phyloP scores from a whole-genome alignment of 1,284 basidiomycete species.

The Malassezia caprae region DNA sequence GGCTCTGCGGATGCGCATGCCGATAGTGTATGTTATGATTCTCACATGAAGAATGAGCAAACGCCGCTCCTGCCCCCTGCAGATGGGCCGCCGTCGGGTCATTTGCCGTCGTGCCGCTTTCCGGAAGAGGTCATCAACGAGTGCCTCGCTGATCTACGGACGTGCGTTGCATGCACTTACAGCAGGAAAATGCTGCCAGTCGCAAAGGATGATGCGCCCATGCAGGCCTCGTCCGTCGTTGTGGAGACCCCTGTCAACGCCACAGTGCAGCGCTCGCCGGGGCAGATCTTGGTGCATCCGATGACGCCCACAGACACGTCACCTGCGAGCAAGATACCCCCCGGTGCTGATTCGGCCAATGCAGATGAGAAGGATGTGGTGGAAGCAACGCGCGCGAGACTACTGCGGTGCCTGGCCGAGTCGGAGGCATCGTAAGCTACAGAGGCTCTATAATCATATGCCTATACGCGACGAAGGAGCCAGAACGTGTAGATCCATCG shows the following conservation, averaged over 20 bases:
- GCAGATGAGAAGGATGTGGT: not conserved
- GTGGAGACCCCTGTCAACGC: not conserved
- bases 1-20: no score
- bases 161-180: not conserved
- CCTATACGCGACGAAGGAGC: not conserved
- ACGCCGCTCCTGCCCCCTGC: constrained; percentile 2
- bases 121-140: not conserved
- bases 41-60: not conserved
- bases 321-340: not conserved
- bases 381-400: not conserved
- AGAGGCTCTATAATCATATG: constrained; percentile 1
- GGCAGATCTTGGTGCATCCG: not conserved
- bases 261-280: not conserved
- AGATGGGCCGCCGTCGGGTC: not conserved
- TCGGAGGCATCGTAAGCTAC: not conserved
- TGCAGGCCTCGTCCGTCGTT: not conserved
- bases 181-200: not conserved
- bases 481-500: not conserved
- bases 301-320: not conserved
- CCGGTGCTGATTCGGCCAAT: not conserved
- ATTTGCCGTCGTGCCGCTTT: not conserved
- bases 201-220: not conserved
- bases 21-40: not conserved
- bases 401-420: not conserved
- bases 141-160: not conserved